phyloP scores from a whole-genome alignment of 164 flowering plant species.

The Umbellularia californica region DNA sequence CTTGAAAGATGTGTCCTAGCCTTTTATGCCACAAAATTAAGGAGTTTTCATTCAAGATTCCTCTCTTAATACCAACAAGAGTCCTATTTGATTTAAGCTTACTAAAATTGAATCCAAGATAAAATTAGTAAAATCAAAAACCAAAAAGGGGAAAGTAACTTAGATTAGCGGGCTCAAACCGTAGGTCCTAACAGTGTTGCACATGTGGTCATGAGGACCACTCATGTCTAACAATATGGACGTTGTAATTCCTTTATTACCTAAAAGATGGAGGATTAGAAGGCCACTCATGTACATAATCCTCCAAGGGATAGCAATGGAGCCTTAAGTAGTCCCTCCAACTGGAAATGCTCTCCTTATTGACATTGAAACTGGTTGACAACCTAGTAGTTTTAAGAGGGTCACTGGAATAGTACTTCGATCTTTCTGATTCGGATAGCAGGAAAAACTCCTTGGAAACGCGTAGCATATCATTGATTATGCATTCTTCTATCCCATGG shows the following conservation, averaged over 20 bases:
- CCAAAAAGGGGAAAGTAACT: no score
- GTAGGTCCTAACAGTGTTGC: no score
- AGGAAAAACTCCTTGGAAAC: constrained; percentile 44
- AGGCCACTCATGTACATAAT: constrained; percentile 51
- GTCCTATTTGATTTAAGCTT: no score
- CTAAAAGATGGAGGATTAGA: constrained; percentile 46
- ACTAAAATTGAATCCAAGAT: no score
- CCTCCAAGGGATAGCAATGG: constrained; percentile 58
- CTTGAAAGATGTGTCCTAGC: no score
- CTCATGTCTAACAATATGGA: no score
- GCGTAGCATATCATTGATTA: constrained; percentile 29
- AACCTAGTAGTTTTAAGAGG: constrained; percentile 41
- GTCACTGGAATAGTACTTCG: constrained; percentile 50
- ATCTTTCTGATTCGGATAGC: constrained; percentile 47
- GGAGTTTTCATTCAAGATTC: no score
- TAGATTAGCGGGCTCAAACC: no score
- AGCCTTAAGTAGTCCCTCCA: constrained; percentile 73
- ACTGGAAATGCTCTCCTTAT: constrained; percentile 43
- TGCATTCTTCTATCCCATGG: constrained; percentile 41
- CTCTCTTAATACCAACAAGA: no score
- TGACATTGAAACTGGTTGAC: constrained; percentile 59
- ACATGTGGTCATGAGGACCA: no score
- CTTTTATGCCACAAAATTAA: no score
- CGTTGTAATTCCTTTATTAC: constrained; percentile 7
- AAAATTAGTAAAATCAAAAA: no score